phyloP scores from a whole-genome alignment of 2,329 filamentous ascomycete species.

The Diplodia intermedia region DNA sequence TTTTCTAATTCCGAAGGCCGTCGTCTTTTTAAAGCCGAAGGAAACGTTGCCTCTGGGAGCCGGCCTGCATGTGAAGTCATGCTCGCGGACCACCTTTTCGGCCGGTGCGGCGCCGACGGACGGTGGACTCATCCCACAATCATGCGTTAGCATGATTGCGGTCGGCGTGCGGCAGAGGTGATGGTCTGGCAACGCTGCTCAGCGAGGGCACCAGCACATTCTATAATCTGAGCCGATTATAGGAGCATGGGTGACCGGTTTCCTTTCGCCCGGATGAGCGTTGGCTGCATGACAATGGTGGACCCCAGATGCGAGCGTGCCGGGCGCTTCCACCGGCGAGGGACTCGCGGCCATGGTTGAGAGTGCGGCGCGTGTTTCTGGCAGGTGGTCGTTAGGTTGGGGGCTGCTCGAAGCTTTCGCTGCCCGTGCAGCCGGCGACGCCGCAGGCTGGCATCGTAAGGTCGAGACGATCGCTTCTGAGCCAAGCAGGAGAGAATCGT shows the following conservation, averaged over 20 bases:
- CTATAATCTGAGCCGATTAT: conserved; percentile 3
- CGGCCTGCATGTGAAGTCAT: neutral
- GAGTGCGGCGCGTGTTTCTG: conserved; percentile 10
- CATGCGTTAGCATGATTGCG: neutral
- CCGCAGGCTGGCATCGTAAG: conserved; percentile 8
- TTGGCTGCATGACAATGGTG: conserved; percentile 10
- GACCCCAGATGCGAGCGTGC: conserved; percentile 12
- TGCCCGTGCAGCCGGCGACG: conserved; percentile 9
- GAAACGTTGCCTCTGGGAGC: neutral
- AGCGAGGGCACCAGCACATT: conserved; percentile 4
- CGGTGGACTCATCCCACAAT: neutral
- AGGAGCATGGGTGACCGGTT: conserved; percentile 2
- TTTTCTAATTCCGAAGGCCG: neutral
- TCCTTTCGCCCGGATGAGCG: conserved; percentile 22
- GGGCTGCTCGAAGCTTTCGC: neutral
- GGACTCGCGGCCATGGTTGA: neutral
- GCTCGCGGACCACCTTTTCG: neutral
- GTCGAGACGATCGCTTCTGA: conserved; percentile 24
- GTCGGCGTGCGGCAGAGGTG: neutral
- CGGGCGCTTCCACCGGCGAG: neutral
- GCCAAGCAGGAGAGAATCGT: conserved; percentile 24
- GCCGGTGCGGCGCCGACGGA: neutral
- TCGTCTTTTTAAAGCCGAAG: neutral
- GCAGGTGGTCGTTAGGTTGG: neutral
- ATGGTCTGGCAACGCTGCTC: neutral